phyloP scores from a whole-genome alignment of 2,329 filamentous ascomycete genomes.

The Cladosporium sphaerospermum region DNA sequence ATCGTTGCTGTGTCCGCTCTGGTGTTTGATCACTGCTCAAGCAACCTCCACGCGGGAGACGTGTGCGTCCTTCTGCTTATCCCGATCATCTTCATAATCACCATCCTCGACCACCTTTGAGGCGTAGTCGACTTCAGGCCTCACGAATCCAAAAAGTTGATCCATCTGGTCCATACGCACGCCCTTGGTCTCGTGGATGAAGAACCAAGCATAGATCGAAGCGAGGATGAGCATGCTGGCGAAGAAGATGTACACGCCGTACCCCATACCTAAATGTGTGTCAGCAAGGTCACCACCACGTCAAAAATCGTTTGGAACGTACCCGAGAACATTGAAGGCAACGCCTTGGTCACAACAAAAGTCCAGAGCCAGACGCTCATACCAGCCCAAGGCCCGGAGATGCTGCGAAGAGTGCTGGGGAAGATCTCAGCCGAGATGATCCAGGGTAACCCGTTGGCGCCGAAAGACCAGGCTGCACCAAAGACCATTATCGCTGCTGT shows the following conservation, averaged over 20 bases:
- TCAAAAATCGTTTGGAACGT: not conserved
- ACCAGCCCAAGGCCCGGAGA: slow-evolving; percentile 34
- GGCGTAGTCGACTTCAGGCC: slow-evolving; percentile 10
- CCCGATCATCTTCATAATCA: not conserved
- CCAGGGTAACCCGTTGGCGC: slow-evolving; percentile 38
- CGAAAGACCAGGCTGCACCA: slow-evolving; percentile 32
- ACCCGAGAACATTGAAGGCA: slow-evolving; percentile 36
- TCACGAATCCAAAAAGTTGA: slow-evolving; percentile 30
- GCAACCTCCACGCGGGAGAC: not conserved
- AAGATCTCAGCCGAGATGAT: slow-evolving; percentile 42
- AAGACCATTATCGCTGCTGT: slow-evolving; percentile 38
- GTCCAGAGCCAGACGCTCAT: slow-evolving; percentile 30
- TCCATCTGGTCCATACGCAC: slow-evolving; percentile 35
- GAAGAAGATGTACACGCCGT: slow-evolving; percentile 38
- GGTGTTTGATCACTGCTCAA: not conserved
- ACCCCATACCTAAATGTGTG: slow-evolving; percentile 24
- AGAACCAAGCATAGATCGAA: slow-evolving; percentile 35
- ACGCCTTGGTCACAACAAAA: slow-evolving; percentile 34
- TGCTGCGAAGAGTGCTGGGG: slow-evolving; percentile 32
- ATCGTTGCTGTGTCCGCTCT: no score
- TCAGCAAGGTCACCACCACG: not conserved
- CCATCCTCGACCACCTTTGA: slow-evolving; percentile 11
- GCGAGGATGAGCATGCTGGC: slow-evolving; percentile 33
- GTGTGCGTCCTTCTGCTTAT: not conserved
- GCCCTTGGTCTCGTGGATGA: slow-evolving; percentile 36